These are phyloP conservation scores for Aspergillus viridinutans DNA, from an alignment of 2,329 filamentous ascomycete species.

Conservation along the genomic window DNA sequence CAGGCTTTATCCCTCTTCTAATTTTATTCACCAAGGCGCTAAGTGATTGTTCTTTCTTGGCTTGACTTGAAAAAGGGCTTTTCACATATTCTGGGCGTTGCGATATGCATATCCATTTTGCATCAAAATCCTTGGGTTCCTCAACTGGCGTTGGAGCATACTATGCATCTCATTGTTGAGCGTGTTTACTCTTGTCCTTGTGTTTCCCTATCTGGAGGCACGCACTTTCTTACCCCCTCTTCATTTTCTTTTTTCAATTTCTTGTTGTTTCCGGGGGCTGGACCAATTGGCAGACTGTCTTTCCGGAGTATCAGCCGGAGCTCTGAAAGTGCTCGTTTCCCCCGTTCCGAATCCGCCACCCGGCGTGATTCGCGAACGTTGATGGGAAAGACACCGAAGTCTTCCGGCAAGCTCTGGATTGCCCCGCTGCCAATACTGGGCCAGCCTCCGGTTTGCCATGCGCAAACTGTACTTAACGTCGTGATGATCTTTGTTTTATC, in stretches of 20 bases:
- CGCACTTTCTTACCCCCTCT: background rate
- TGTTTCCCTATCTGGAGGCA: background rate
- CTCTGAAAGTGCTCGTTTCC: background rate
- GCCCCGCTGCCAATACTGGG: background rate
- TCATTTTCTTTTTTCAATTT: slow-evolving; percentile 2
- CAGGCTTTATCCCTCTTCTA: background rate
- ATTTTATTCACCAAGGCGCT: background rate
- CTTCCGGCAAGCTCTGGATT: background rate
- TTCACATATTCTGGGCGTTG: background rate
- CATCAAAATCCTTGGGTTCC: background rate
- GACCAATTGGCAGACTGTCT: background rate
- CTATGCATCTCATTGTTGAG: background rate
- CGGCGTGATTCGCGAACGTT: background rate
- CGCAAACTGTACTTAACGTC: background rate
- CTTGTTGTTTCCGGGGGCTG: background rate
- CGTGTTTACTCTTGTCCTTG: background rate
- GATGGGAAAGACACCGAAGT: background rate
- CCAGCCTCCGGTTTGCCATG: background rate
- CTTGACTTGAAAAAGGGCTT: background rate
- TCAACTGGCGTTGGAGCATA: background rate
- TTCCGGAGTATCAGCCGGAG: background rate
- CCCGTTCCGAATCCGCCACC: background rate
- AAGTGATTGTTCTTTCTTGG: background rate
- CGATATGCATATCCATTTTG: background rate
- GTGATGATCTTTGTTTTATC: background rate